Evolutionary conservation across 345 rosid species (phyloP).

Genomic region (Citropsis articulata): DNA sequence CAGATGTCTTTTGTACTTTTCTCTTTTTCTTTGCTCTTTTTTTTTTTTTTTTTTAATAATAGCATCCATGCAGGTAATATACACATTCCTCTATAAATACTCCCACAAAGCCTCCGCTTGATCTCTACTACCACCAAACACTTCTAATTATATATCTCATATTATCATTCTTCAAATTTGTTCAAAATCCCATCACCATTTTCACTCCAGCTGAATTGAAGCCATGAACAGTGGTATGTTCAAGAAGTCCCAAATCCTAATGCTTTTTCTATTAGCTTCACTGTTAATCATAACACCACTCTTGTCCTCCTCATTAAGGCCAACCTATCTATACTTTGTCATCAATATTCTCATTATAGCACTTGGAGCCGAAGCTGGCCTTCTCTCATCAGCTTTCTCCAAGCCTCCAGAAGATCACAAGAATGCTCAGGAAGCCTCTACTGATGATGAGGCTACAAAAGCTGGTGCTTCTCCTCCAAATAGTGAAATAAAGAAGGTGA

Average conservation of each 20-base stretch:
- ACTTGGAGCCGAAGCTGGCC: constrained; percentile 68
- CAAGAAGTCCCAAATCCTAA: constrained; percentile 43
- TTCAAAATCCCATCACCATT: not conserved
- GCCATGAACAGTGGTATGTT: constrained; percentile 35
- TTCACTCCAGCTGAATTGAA: not conserved
- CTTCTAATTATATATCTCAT: not conserved
- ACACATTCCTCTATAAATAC: constrained; percentile 15
- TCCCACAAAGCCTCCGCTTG: constrained; percentile 3
- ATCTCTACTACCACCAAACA: constrained; percentile 19
- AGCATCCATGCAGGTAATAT: not conserved
- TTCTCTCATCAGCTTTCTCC: constrained; percentile 40
- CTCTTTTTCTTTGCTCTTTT: not conserved
- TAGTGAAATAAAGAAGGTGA: constrained; percentile 9
- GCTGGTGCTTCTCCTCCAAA: constrained; percentile 3
- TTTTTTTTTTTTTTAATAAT: not conserved
- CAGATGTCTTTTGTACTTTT: not conserved
- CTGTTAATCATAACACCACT: constrained; percentile 50
- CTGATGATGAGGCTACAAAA: not conserved
- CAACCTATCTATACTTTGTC: constrained; percentile 54
- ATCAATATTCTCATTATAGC: constrained; percentile 55
- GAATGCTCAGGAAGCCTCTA: not conserved
- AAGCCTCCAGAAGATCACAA: constrained; percentile 32
- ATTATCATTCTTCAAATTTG: not conserved
- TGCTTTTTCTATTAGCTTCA: constrained; percentile 38
- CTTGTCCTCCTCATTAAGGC: constrained; percentile 46